Conservation (phyloP, 352 stramenopile species). For the Phytophthora quininea region DNA sequence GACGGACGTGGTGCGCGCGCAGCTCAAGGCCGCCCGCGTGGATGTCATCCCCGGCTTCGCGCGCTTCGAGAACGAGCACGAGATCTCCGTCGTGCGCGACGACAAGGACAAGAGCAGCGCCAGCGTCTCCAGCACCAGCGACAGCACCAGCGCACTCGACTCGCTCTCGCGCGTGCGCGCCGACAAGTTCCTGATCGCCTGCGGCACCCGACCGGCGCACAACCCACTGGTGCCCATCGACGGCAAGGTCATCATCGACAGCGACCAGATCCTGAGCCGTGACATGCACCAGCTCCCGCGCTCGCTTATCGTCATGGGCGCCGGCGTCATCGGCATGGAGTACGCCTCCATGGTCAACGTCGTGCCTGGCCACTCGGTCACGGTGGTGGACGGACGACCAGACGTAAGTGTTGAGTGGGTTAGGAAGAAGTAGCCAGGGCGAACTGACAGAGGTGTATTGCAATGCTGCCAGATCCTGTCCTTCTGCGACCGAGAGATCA, state of each 20-base stretch:
- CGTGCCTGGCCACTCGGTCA: conserved; percentile 85
- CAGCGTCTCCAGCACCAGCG: conserved; percentile 8
- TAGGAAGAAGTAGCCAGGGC: neutral
- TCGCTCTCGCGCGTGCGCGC: conserved; percentile 56
- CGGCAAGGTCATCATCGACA: conserved; percentile 83
- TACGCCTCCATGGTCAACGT: conserved; percentile 93
- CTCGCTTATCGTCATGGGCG: conserved; percentile 83
- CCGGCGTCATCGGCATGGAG: conserved; percentile 91
- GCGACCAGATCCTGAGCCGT: conserved; percentile 79
- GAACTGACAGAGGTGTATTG: conserved; percentile 3
- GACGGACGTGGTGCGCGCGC: conserved; percentile 81
- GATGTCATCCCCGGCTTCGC: conserved; percentile 76
- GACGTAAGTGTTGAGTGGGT: conserved; percentile 43
- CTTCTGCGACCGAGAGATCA: conserved; percentile 88
- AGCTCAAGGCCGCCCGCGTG: conserved; percentile 78
- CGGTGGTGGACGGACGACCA: conserved; percentile 80
- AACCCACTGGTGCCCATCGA: conserved; percentile 82
- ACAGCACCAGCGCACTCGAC: conserved; percentile 25
- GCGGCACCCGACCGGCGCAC: conserved; percentile 83
- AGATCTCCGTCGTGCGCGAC: conserved; percentile 75
- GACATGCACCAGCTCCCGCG: conserved; percentile 71
- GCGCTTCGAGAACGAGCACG: conserved; percentile 76
- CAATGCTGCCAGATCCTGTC: conserved; percentile 59
- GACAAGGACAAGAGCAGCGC: conserved; percentile 10
- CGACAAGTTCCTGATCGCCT: conserved; percentile 87